Evolutionary conservation across 2,329 filamentous ascomycete genomes (phyloP).

Genomic region (Stylonectria norvegica): DNA sequence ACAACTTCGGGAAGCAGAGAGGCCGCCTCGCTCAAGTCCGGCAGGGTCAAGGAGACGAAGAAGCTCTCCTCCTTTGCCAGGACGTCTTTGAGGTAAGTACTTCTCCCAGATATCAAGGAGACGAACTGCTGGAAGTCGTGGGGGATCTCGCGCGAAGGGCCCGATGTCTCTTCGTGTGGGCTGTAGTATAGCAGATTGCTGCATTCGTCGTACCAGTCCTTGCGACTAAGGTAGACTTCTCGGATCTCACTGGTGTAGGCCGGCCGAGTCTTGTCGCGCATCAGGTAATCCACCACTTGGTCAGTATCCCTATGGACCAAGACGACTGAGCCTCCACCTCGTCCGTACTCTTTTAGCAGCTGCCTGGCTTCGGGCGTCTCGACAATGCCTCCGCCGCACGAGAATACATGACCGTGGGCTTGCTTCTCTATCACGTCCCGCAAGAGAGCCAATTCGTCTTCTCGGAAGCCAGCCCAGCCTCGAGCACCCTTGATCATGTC

Average conservation of each 20-base stretch:
- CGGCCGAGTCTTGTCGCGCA: conserved; percentile 83
- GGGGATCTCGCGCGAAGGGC: conserved; percentile 26
- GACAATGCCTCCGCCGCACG: conserved; percentile 90
- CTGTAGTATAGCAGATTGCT: conserved; percentile 94
- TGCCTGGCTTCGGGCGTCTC: conserved; percentile 78
- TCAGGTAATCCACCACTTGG: conserved; percentile 83
- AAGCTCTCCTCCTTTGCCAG: conserved; percentile 68
- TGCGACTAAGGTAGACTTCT: conserved; percentile 83
- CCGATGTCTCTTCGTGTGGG: conserved; percentile 50
- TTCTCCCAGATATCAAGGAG: conserved; percentile 37
- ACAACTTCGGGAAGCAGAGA: conserved; percentile 67
- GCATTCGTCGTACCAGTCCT: conserved; percentile 86
- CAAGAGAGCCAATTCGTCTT: conserved; percentile 72
- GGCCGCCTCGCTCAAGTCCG: conserved; percentile 63
- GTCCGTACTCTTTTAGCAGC: conserved; percentile 69
- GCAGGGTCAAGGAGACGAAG: conserved; percentile 87
- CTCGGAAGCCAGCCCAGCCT: conserved; percentile 88
- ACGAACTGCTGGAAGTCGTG: conserved; percentile 38
- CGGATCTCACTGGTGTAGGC: conserved; percentile 92
- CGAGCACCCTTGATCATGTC: conserved; percentile 69
- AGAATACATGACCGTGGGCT: conserved; percentile 75
- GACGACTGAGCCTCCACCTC: conserved; percentile 76
- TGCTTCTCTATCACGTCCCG: conserved; percentile 71
- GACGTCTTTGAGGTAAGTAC: conserved; percentile 45
- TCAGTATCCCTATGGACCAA: conserved; percentile 85